Percentiles rank a stretch among this genome's conserved stretches.
Evolutionary conservation across 179 eudicot genomes (phyloP).

Genomic region (Camellia oleifera): DNA sequence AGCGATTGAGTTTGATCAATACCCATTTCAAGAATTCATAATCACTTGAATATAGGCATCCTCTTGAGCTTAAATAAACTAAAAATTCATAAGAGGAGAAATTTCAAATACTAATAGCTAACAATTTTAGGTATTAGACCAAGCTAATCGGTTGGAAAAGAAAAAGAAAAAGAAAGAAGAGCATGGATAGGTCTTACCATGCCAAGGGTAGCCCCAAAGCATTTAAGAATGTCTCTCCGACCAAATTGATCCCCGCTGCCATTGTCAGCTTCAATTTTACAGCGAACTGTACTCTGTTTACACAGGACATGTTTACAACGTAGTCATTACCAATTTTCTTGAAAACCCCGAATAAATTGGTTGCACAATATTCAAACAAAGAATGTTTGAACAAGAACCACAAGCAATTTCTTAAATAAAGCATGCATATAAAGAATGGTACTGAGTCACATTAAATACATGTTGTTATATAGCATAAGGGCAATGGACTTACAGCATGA

Average conservation of each 20-base stretch:
- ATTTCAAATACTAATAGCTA: background rate
- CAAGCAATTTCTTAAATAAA: background rate
- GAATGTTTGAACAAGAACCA: background rate
- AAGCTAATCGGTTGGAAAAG: background rate
- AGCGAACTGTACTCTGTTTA: conserved; percentile 48
- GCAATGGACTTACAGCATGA: conserved; percentile 36
- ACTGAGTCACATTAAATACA: no score
- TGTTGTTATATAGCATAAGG: no score
- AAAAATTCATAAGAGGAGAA: background rate
- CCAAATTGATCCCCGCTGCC: conserved; percentile 34
- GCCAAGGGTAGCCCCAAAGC: conserved; percentile 54
- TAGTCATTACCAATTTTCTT: no score
- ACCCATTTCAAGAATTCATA: background rate
- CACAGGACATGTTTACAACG: background rate
- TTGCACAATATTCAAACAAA: no score
- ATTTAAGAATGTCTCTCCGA: conserved; percentile 63
- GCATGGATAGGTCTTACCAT: conserved; percentile 36
- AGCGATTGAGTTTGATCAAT: background rate
- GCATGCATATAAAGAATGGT: background rate
- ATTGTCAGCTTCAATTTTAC: conserved; percentile 39
- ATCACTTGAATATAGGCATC: background rate
- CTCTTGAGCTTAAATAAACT: background rate
- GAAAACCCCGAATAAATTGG: no score
- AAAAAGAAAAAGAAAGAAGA: no score
- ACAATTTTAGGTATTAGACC: background rate